Conservation (phyloP, 192 early-diverging fungal species). For the Backusella tuberculispora region DNA sequence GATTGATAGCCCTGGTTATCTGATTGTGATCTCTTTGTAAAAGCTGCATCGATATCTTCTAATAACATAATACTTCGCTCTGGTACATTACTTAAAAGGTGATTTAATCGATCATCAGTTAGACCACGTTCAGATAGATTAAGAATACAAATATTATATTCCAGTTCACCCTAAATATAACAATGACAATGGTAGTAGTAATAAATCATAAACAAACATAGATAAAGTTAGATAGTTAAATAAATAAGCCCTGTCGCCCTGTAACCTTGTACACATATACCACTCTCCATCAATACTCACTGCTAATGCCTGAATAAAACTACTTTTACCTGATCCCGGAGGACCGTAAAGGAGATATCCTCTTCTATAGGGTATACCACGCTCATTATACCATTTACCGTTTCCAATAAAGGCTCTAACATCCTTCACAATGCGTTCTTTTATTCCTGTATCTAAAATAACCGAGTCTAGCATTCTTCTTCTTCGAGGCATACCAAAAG, state of each 20-base stretch:
- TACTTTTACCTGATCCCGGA: constrained; percentile 91
- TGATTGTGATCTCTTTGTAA: constrained; percentile 66
- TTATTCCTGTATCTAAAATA: constrained; percentile 70
- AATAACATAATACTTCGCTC: constrained; percentile 80
- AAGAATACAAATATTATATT: constrained; percentile 88
- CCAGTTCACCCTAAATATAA: constrained; percentile 61
- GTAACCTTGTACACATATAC: too few species aligned
- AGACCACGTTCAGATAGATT: constrained; percentile 83
- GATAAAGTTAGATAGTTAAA: not conserved
- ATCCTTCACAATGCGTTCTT: constrained; percentile 68
- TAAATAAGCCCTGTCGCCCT: not conserved
- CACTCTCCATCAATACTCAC: constrained; percentile 13
- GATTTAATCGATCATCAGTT: constrained; percentile 84
- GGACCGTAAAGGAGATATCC: constrained; percentile 89
- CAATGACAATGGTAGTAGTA: not conserved
- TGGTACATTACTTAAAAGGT: constrained; percentile 78
- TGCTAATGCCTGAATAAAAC: constrained; percentile 90
- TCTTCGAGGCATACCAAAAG: constrained; percentile 91
- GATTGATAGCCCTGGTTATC: constrained; percentile 81
- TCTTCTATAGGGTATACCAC: constrained; percentile 89
- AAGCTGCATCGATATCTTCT: constrained; percentile 87
- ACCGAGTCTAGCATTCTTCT: constrained; percentile 72
- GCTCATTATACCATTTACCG: constrained; percentile 81
- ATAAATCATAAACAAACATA: not conserved
- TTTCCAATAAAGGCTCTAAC: constrained; percentile 78